These are phyloP conservation scores for Penicillium sp. DNA, from an alignment of 2,329 filamentous ascomycete species.

Conservation along the genomic window DNA sequence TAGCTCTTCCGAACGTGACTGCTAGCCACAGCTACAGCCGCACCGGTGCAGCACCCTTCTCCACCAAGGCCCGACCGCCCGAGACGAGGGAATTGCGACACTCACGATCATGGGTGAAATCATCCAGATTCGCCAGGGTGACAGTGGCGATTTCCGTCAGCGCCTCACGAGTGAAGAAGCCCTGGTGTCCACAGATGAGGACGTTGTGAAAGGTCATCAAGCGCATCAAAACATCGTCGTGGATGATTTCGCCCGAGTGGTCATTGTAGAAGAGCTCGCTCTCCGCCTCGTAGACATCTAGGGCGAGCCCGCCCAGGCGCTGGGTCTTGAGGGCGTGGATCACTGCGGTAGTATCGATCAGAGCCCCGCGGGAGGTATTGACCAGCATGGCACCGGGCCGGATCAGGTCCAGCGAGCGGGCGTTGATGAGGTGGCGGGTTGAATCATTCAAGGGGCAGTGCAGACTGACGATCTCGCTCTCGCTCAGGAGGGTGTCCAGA, in stretches of 20 bases:
- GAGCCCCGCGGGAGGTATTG: slow-evolving; percentile 68
- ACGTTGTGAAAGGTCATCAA: slow-evolving; percentile 72
- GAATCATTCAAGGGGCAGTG: slow-evolving; percentile 67
- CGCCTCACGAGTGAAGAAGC: slow-evolving; percentile 70
- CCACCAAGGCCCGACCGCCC: slow-evolving; percentile 33
- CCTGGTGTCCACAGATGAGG: slow-evolving; percentile 69
- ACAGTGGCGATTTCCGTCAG: slow-evolving; percentile 65
- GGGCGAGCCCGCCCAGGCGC: slow-evolving; percentile 64
- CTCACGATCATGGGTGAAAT: slow-evolving; percentile 30
- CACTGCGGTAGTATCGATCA: slow-evolving; percentile 65
- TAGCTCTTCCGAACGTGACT: no score
- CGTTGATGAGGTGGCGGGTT: slow-evolving; percentile 66
- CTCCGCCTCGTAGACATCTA: slow-evolving; percentile 72
- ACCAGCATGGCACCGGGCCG: slow-evolving; percentile 65
- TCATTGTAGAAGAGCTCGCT: slow-evolving; percentile 65
- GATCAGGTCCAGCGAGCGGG: slow-evolving; percentile 57
- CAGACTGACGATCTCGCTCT: slow-evolving; percentile 66
- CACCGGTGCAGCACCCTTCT: slow-evolving; percentile 32
- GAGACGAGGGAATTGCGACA: slow-evolving; percentile 37
- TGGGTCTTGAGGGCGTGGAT: slow-evolving; percentile 64
- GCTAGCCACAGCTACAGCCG: no score
- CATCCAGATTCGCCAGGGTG: slow-evolving; percentile 60
- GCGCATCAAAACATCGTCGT: slow-evolving; percentile 69
- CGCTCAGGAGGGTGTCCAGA: slow-evolving; percentile 59
- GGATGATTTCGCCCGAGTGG: slow-evolving; percentile 66